Evolutionary conservation across 441 rosid species (phyloP), one percentile per base, ranked within the genome.

Genomic region (Populus hybrid): DNA sequence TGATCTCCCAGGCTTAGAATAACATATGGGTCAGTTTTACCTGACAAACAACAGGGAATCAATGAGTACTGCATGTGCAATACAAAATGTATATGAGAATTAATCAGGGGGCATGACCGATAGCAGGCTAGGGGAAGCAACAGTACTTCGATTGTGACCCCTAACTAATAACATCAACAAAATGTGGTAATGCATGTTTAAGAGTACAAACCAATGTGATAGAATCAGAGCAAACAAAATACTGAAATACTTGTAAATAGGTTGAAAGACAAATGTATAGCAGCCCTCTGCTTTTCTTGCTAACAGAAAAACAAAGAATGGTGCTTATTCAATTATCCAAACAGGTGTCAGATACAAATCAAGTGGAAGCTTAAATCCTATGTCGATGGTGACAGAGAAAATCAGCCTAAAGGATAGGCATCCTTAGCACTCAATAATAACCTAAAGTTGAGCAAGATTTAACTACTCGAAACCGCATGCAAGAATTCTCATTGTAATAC

Each of bases 21-120:
- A 83, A 95, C 99, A 84, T 88, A 95, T 67, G 98, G 98, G 87
- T 95, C 98, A 32, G 98, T 91, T 92, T 90, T 94, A 76, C 97
- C 99, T 95, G 89, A 76, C 7, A 77, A 69, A 46, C 71, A 61
- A 76, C 1, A 79, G n/a, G 65, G 70, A 65, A 69, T 28, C 50
- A 61, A 28, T 57, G 23, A 76, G 72, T 12, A 19, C 23, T 28
- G 65, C n/a, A 16, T 28, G 67, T 24, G 38, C 30, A 77, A 68
- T 67, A 42, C 19, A 74, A 69, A 24, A 19, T 26, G 71, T 19
- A 42, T 30, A 46, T 24, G 10, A 57, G 38, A 50, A 26, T 18
- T 26, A 16, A 59, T 73, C 68, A 32, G 6, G 14, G 30, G 75
- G 23, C 42, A 28, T 50, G 5, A 71, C 57, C 7, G 1, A 50